Evolutionary conservation across 805 yeast genomes (phyloP).

Genomic region (Kluyveromyces wickerhamii): DNA sequence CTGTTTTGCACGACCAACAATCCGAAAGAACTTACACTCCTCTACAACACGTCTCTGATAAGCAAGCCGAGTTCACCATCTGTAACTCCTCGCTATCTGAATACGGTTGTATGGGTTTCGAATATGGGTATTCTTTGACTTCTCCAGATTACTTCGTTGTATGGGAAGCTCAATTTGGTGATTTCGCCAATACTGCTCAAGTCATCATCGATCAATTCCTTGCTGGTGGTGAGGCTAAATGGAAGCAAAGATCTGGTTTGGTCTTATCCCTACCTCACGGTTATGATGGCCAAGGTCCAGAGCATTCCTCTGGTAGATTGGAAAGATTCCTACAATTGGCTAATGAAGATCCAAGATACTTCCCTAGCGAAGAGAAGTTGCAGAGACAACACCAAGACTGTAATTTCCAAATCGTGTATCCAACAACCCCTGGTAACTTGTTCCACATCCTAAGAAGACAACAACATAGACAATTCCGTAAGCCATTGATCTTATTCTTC

Average conservation of each 20-base stretch:
- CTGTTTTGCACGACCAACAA: constrained; percentile 93
- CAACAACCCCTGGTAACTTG: constrained; percentile 93
- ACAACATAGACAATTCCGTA: constrained; percentile 98
- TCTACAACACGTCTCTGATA: constrained; percentile 65
- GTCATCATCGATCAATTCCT: constrained; percentile 95
- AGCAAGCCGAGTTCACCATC: constrained; percentile 80
- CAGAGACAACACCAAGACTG: constrained; percentile 98
- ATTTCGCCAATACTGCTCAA: constrained; percentile 98
- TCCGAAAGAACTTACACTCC: constrained; percentile 82
- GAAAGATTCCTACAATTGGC: constrained; percentile 95
- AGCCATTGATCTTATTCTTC: constrained; percentile 79
- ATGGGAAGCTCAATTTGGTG: constrained; percentile 99
- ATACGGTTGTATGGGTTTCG: constrained; percentile 99
- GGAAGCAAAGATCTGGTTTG: constrained; percentile 98
- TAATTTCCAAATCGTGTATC: constrained; percentile 96
- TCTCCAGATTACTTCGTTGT: constrained; percentile 94
- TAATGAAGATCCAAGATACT: constrained; percentile 89
- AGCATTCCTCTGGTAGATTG: constrained; percentile 95
- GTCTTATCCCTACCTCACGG: constrained; percentile 97
- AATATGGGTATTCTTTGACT: constrained; percentile 96
- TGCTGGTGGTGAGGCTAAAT: constrained; percentile 94
- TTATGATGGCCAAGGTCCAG: constrained; percentile 99
- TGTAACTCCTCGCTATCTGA: constrained; percentile 95
- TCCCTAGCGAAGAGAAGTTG: constrained; percentile 84
- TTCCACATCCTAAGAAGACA: constrained; percentile 98